These are phyloP conservation scores for Leccinum subatratum DNA, from an alignment of 1,284 basidiomycete genomes.

Conservation along the genomic window DNA sequence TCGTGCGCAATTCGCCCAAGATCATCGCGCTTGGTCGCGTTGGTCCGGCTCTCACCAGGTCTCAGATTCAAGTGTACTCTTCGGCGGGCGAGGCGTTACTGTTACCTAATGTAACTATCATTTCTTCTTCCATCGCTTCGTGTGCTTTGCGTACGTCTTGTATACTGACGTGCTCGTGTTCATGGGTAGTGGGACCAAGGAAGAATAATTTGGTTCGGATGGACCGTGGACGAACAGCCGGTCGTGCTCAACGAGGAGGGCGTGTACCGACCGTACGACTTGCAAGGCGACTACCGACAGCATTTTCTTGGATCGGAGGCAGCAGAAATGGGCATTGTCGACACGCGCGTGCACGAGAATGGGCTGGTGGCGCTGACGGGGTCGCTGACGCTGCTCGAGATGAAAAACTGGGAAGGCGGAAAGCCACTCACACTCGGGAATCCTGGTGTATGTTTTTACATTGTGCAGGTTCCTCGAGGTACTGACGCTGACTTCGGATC, in stretches of 20 bases:
- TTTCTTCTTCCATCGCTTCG: not conserved
- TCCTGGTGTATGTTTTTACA: slow-evolving; percentile 40
- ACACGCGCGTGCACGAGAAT: too few species aligned
- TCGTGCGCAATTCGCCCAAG: slow-evolving; percentile 83
- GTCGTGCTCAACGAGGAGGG: slow-evolving; percentile 90
- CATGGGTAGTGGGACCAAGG: slow-evolving; percentile 75
- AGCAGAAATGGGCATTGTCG: slow-evolving; percentile 24
- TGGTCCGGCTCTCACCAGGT: slow-evolving; percentile 61
- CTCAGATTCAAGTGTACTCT: slow-evolving; percentile 75
- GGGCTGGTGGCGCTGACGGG: too few species aligned
- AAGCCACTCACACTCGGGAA: slow-evolving; percentile 38
- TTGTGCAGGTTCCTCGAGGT: slow-evolving; percentile 7
- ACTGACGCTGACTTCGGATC: not conserved
- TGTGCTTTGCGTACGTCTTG: not conserved
- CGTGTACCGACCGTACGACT: slow-evolving; percentile 82
- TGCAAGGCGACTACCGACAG: slow-evolving; percentile 82
- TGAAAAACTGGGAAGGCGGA: too few species aligned
- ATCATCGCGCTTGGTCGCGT: slow-evolving; percentile 71
- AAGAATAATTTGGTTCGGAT: slow-evolving; percentile 76
- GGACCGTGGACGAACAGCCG: slow-evolving; percentile 77
- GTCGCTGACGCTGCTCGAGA: too few species aligned
- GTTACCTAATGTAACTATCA: slow-evolving; percentile 58
- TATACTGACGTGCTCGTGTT: not conserved
- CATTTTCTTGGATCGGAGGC: slow-evolving; percentile 82
- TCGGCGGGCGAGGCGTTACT: slow-evolving; percentile 66